A percentile compares a stretch with the other conserved stretches of the same genome.
These are phyloP conservation scores for Fusarium oligoseptatum DNA, from an alignment of 2,329 filamentous ascomycete genomes.

Conservation along the genomic window DNA sequence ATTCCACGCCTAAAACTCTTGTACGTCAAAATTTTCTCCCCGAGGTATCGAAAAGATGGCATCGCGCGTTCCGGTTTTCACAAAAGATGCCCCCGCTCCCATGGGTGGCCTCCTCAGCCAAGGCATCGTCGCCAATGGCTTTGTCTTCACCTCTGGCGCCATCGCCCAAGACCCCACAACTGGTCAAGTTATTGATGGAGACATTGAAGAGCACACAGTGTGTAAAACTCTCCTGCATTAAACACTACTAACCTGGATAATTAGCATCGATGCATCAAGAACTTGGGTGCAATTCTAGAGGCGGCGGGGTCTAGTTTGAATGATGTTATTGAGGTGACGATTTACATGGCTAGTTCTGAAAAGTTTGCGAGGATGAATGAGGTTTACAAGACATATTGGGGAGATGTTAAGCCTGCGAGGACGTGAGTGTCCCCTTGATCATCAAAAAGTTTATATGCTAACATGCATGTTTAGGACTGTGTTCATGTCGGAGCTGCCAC, in stretches of 20 bases:
- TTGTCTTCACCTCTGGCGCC: background rate
- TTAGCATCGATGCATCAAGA: background rate
- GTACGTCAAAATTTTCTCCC: too few species aligned
- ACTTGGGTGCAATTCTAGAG: background rate
- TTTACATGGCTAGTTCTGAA: background rate
- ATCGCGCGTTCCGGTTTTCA: background rate
- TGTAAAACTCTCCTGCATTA: background rate
- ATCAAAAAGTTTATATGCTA: background rate
- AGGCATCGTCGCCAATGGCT: background rate
- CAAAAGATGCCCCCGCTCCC: background rate
- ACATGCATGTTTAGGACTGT: background rate
- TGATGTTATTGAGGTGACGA: background rate
- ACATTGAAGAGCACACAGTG: background rate
- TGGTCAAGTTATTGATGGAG: background rate
- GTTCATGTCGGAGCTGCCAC: background rate
- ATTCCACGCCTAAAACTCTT: too few species aligned
- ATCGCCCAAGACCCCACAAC: background rate
- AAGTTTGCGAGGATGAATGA: background rate
- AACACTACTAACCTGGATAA: background rate
- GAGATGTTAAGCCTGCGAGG: background rate
- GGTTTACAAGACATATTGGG: constrained; percentile 1
- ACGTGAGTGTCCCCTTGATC: background rate
- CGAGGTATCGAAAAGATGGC: background rate
- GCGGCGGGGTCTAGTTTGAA: background rate
- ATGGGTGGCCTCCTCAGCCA: background rate